Evolutionary conservation across 2,329 filamentous ascomycete genomes (phyloP).

Genomic region (Fusarium kyushuense): DNA sequence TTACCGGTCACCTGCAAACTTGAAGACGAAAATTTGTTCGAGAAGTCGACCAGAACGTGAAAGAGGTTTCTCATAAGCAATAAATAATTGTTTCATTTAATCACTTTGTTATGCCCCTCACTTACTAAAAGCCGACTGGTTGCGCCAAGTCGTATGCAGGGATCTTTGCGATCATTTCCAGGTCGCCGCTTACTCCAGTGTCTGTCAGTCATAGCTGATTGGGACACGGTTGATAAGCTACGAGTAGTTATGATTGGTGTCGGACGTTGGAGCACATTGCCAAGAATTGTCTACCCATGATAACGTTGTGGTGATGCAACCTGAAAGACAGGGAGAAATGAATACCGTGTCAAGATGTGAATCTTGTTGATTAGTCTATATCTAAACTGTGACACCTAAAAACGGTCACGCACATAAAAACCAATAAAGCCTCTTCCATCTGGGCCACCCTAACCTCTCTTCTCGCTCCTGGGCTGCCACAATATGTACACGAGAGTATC

Average conservation of each 20-base stretch:
- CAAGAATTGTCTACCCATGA: too few species aligned
- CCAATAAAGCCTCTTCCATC: slow-evolving; percentile 81
- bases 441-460: slow-evolving; percentile 77
- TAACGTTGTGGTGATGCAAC: too few species aligned
- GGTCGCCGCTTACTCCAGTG: background rate
- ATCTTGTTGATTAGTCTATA: background rate
- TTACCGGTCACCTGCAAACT: background rate
- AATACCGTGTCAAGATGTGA: too few species aligned
- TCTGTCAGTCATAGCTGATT: background rate
- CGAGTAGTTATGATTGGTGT: too few species aligned
- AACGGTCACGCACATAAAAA: slow-evolving; percentile 68
- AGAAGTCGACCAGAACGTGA: too few species aligned
- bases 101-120: background rate
- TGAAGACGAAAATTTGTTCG: too few species aligned
- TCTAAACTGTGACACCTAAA: background rate
- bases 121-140: background rate
- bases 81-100: too few species aligned
- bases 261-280: too few species aligned
- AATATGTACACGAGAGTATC: slow-evolving; percentile 84
- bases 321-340: background rate
- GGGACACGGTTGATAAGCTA: too few species aligned
- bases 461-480: slow-evolving; percentile 83
- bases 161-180: background rate
- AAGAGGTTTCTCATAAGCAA: too few species aligned
- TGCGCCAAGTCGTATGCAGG: background rate